Percentiles rank a stretch among this genome's conserved stretches.
Conservation (phyloP, 2,329 filamentous ascomycete genomes). For the Akanthomyces uredinophilus region DNA sequence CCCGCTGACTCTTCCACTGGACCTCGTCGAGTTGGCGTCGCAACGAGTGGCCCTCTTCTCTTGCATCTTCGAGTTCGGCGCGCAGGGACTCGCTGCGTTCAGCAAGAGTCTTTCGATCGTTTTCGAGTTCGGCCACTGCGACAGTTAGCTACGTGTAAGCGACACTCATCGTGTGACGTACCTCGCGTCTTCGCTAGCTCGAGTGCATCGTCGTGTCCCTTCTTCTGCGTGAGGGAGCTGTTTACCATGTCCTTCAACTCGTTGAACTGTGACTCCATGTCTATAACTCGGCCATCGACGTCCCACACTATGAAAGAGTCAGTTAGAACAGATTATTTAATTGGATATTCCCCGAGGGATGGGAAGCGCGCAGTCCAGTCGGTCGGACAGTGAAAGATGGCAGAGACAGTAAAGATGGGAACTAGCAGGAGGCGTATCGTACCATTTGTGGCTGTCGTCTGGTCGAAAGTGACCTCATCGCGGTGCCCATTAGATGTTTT, state of each 20-base stretch:
- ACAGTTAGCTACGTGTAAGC: slow-evolving; percentile 14
- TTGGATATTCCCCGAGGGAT: no score
- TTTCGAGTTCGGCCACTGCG: slow-evolving; percentile 45
- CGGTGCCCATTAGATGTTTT: slow-evolving; percentile 37
- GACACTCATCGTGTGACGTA: slow-evolving; percentile 34
- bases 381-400: no score
- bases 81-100: slow-evolving; percentile 49
- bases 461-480: slow-evolving; percentile 61
- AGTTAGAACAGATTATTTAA: no score
- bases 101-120: slow-evolving; percentile 41
- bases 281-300: slow-evolving; percentile 68
- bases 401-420: no score
- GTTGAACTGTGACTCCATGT: slow-evolving; percentile 70
- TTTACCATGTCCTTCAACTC: slow-evolving; percentile 69
- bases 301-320: no score
- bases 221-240: slow-evolving; percentile 61
- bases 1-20: slow-evolving; percentile 34
- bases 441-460: no score
- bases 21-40: slow-evolving; percentile 33
- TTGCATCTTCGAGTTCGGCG: slow-evolving; percentile 52
- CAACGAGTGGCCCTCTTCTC: slow-evolving; percentile 31
- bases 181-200: slow-evolving; percentile 69
- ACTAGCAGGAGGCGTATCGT: no score
- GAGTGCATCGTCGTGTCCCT: slow-evolving; percentile 67
- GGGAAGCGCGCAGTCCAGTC: no score